Percentiles rank a stretch among this genome's conserved stretches.
Evolutionary conservation across 192 early-diverging fungal genomes (phyloP).

Genomic region (Umbelopsis isabellina): DNA sequence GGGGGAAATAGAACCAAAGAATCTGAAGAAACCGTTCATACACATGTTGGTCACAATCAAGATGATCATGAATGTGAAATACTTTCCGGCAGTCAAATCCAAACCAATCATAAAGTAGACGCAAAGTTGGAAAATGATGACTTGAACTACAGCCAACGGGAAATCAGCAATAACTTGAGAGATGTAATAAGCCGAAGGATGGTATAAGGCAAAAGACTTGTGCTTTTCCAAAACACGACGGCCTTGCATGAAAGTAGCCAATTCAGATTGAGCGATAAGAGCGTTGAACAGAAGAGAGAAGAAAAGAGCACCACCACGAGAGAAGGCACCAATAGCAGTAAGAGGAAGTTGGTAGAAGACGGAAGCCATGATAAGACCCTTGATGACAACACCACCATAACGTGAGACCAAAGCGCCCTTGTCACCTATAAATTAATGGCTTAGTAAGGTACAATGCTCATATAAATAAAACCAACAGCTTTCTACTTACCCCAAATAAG

Average conservation of each 20-base stretch:
- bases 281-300: conserved; percentile 73
- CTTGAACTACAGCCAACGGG: conserved; percentile 53
- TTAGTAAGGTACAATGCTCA: not conserved
- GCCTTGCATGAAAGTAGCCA: conserved; percentile 68
- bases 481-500: conserved; percentile 42
- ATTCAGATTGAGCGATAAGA: conserved; percentile 66
- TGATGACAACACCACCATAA: conserved; percentile 53
- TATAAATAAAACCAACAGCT: not conserved
- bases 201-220: conserved; percentile 68
- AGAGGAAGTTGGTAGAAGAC: conserved; percentile 59
- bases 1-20: conserved; percentile 55
- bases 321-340: conserved; percentile 63
- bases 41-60: conserved; percentile 63
- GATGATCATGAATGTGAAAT: conserved; percentile 64
- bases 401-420: conserved; percentile 46
- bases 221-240: conserved; percentile 75
- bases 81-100: conserved; percentile 54
- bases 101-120: conserved; percentile 71
- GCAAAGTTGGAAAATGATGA: conserved; percentile 61
- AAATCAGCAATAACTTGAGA: conserved; percentile 64
- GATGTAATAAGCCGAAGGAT: conserved; percentile 65
- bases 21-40: conserved; percentile 62
- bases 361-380: conserved; percentile 65
- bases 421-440: conserved; percentile 31
- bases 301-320: conserved; percentile 72